phyloP scores from a whole-genome alignment of 257 asterid genomes.

The Solanum dulcamara region DNA sequence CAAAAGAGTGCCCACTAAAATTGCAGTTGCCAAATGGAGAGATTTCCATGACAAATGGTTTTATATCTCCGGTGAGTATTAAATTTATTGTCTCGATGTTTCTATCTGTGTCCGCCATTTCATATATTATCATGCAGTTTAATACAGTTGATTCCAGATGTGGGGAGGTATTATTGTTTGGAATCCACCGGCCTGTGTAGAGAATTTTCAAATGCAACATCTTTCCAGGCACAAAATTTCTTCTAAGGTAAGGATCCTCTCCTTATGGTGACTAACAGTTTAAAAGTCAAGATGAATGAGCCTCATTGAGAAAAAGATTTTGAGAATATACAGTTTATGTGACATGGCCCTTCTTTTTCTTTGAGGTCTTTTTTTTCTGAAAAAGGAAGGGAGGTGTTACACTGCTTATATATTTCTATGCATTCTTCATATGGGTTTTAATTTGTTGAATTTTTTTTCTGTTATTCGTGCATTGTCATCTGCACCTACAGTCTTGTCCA shows the following conservation, averaged over 20 bases:
- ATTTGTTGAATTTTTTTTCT: background rate
- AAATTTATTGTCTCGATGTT: background rate
- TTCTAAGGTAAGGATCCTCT: slow-evolving; percentile 46
- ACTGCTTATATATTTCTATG: background rate
- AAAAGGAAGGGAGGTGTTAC: background rate
- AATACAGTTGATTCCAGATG: slow-evolving; percentile 41
- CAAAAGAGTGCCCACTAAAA: slow-evolving; percentile 75
- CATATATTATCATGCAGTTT: background rate
- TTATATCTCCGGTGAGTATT: slow-evolving; percentile 82
- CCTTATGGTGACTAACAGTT: background rate
- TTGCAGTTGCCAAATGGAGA: slow-evolving; percentile 73
- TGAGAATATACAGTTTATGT: background rate
- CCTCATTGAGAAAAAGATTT: background rate
- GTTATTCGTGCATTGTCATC: background rate
- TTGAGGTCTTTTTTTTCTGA: background rate
- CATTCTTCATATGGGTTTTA: background rate
- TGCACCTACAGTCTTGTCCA: background rate
- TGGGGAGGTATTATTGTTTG: slow-evolving; percentile 96
- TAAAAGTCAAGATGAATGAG: background rate
- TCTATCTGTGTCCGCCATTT: background rate
- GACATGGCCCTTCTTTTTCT: background rate
- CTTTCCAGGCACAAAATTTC: slow-evolving; percentile 47
- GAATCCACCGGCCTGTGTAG: slow-evolving; percentile 74
- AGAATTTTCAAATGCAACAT: slow-evolving; percentile 18
- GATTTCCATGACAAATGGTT: slow-evolving; percentile 75